These are phyloP conservation scores for Rhinocladiella similis DNA, from an alignment of 2,329 filamentous ascomycete genomes.

Conservation along the genomic window DNA sequence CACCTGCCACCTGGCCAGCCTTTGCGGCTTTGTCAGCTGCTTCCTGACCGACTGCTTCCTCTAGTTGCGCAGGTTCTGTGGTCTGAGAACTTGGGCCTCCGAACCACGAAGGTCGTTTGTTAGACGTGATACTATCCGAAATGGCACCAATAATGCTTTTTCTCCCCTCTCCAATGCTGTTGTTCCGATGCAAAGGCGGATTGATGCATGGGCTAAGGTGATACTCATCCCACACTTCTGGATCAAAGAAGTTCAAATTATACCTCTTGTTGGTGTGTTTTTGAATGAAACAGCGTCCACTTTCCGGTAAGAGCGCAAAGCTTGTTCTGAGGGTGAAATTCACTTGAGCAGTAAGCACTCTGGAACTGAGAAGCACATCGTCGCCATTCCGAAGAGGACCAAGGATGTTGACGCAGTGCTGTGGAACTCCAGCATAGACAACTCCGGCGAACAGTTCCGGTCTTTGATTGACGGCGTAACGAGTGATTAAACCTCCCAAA, in stretches of 20 bases:
- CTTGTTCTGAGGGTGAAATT: constrained; percentile 89
- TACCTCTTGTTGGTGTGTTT: constrained; percentile 78
- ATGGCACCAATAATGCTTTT: constrained; percentile 48
- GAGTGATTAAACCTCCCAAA: constrained; percentile 81
- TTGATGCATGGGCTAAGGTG: constrained; percentile 74
- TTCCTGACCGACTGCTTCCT: constrained; percentile 33
- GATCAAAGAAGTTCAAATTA: constrained; percentile 78
- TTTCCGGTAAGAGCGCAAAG: constrained; percentile 80
- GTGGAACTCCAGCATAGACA: constrained; percentile 79
- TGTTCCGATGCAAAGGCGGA: constrained; percentile 52
- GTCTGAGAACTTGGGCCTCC: constrained; percentile 2
- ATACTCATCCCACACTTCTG: constrained; percentile 76
- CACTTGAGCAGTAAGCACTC: constrained; percentile 86
- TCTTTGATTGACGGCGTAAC: constrained; percentile 80
- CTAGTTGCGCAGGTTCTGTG: constrained; percentile 8
- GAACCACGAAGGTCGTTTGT: constrained; percentile 18
- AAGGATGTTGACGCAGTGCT: constrained; percentile 86
- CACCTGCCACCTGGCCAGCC: constrained; percentile 20
- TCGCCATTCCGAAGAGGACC: constrained; percentile 91
- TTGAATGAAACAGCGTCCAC: constrained; percentile 85
- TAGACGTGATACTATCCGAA: constrained; percentile 45
- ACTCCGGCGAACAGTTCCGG: constrained; percentile 86
- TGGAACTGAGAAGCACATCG: constrained; percentile 83
- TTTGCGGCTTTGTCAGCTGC: constrained; percentile 29
- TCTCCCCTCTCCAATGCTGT: constrained; percentile 34